These are phyloP conservation scores for Ensete glaucum DNA, from an alignment of 176 grass and related monocot species.

Conservation along the genomic window DNA sequence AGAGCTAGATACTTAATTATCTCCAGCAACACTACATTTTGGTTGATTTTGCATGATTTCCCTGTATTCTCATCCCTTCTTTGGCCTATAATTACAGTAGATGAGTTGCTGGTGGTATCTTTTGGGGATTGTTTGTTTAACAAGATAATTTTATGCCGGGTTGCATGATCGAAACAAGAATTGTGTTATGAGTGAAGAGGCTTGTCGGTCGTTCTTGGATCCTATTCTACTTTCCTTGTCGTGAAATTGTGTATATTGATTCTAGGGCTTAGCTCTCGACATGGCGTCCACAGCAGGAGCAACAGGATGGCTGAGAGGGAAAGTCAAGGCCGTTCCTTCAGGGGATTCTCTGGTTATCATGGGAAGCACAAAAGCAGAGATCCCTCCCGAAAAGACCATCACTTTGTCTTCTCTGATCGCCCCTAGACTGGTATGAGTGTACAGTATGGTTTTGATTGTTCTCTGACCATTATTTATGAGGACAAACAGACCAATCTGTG, in stretches of 20 bases:
- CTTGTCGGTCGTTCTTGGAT: background rate
- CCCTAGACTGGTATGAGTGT: conserved; percentile 68
- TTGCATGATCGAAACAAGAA: background rate
- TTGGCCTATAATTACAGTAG: no score
- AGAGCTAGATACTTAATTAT: no score
- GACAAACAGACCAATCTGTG: no score
- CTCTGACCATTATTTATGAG: no score
- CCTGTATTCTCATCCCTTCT: no score
- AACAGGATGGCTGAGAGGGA: conserved; percentile 80
- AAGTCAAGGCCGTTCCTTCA: conserved; percentile 89
- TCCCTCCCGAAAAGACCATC: conserved; percentile 86
- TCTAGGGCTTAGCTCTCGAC: background rate
- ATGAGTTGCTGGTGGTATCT: no score
- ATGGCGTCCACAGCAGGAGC: conserved; percentile 57
- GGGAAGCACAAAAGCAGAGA: conserved; percentile 65
- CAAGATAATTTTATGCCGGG: no score
- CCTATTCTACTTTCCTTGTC: background rate
- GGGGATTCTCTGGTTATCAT: conserved; percentile 86
- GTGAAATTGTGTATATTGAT: background rate
- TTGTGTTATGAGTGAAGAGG: no score
- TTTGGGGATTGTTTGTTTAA: no score
- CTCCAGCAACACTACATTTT: no score
- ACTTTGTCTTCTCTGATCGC: conserved; percentile 81
- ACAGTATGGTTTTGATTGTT: background rate
- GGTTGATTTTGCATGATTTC: no score